Evolutionary conservation across 75 land plant genomes (phyloP).

Genomic region (Pinus taeda): DNA sequence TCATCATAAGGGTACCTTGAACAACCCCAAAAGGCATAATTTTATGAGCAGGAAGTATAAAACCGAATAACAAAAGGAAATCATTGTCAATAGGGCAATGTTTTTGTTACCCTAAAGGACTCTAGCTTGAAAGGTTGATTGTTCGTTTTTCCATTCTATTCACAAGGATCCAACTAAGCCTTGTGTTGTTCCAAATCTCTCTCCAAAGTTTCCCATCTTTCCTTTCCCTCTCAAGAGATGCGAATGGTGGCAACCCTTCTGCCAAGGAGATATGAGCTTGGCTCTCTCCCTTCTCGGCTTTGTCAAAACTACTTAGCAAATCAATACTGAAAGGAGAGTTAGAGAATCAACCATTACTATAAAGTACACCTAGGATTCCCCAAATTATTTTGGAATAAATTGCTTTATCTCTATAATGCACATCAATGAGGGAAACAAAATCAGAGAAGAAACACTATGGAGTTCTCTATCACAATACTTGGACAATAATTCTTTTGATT

Average conservation of each 20-base stretch:
- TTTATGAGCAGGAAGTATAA: conserved; percentile 17
- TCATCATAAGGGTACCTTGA: conserved; percentile 29
- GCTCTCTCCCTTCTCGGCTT: conserved; percentile 12
- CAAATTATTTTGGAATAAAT: conserved; percentile 16
- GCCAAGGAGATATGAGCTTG: not conserved
- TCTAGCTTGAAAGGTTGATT: conserved; percentile 37
- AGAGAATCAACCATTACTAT: conserved; percentile 27
- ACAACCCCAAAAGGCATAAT: not conserved
- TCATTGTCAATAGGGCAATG: conserved; percentile 47
- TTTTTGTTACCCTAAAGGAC: conserved; percentile 19
- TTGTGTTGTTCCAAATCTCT: conserved; percentile 20
- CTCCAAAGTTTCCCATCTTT: conserved; percentile 37
- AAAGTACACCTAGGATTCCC: conserved; percentile 25
- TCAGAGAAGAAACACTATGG: conserved; percentile 22
- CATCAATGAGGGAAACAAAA: conserved; percentile 40
- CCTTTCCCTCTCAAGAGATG: conserved; percentile 23
- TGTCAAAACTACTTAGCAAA: conserved; percentile 19
- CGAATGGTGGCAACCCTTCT: conserved; percentile 1
- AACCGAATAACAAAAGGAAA: conserved; percentile 24
- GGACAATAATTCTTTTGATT: conserved; percentile 36
- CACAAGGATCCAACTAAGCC: conserved; percentile 41
- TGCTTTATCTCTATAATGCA: conserved; percentile 25
- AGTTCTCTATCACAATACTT: conserved; percentile 29
- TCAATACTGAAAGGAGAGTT: conserved; percentile 41
- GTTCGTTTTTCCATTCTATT: conserved; percentile 20